Evolutionary conservation across 2,329 filamentous ascomycete species (phyloP), one percentile per base, ranked within the genome.

Genomic region (Gnomoniopsis smithogilvyi): DNA sequence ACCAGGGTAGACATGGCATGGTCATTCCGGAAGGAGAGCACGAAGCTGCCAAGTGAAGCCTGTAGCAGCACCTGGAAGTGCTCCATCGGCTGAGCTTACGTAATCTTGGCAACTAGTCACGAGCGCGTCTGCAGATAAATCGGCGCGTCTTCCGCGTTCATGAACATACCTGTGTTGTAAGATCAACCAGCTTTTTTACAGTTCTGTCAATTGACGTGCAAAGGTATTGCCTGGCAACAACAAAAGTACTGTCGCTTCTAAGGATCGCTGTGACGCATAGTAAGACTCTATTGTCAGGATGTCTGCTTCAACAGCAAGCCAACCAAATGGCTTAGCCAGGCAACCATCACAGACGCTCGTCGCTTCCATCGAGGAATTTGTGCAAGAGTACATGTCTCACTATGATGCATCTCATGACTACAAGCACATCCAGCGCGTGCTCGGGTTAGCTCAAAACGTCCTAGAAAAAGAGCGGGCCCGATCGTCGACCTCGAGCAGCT

Each of bases 351-450:
- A 49, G 30, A 21, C 34, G 4, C 76, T 90, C 64, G 76, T 85
- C 68, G 72, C 76, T 24, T 69, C 77, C 51, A 83, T 87, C 61
- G 85, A 83, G 19, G 74, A 75, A 45, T 90, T 88, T 69, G 87
- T 91, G 55, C 77, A 85, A 67, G 76, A 79, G 48, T 92, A 90
- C 78, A 94, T 93, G 88, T 79, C 84, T 48, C 79, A 83, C 62
- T 91, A 91, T 74, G 93, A 97, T 74, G 85, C 86, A 51, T 96
- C 91, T 1, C 93, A 97, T 76, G 91, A 96, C 76, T 96, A 90
- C 77, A 78, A 84, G 56, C 93, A 97, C 72, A 90, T 96, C 67
- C 78, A 85, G 63, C 88, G 93, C 54, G 92, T 97, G 22, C 76
- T 92, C 22, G 80, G 81, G 12, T 82, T 95, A 26, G 84, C 92